These are phyloP conservation scores for Agroathelia rolfsii DNA, from an alignment of 1,284 basidiomycete species.

Conservation along the genomic window DNA sequence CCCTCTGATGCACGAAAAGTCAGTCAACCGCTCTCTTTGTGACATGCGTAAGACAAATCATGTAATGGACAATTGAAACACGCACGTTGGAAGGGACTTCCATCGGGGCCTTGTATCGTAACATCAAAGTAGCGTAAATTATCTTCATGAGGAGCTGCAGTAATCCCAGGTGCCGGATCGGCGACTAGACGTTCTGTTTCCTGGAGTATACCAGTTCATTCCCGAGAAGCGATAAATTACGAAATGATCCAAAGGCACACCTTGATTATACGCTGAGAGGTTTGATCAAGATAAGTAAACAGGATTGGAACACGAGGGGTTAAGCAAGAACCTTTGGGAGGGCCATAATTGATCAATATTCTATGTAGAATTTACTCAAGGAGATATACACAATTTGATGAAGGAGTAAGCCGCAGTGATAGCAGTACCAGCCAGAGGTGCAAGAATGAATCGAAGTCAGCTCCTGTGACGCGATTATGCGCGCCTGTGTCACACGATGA, in stretches of 20 bases:
- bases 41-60: neutral
- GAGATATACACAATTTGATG: too few relatives aligned
- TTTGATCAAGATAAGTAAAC: conserved; percentile 15
- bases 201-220: conserved; percentile 23
- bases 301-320: conserved; percentile 11
- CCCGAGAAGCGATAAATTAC: conserved; percentile 5
- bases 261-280: conserved; percentile 47
- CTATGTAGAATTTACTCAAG: conserved; percentile 10
- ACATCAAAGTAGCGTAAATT: conserved; percentile 77
- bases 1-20: conserved; percentile 34
- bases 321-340: conserved; percentile 17
- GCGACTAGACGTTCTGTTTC: conserved; percentile 70
- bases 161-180: conserved; percentile 69
- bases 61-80: too few relatives aligned
- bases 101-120: conserved; percentile 60
- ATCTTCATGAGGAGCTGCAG: conserved; percentile 68
- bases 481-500: neutral
- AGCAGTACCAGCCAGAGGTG: conserved; percentile 1
- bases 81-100: conserved; percentile 64
- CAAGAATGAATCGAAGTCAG: conserved; percentile 1
- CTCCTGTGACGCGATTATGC: neutral
- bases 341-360: conserved; percentile 17
- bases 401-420: too few relatives aligned
- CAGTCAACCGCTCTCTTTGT: too few relatives aligned
- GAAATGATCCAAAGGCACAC: conserved; percentile 20